A percentile compares a stretch with the other conserved stretches of the same genome.
Evolutionary conservation across 2,329 filamentous ascomycete genomes (phyloP).

Genomic region (Fusarium bulbicola): DNA sequence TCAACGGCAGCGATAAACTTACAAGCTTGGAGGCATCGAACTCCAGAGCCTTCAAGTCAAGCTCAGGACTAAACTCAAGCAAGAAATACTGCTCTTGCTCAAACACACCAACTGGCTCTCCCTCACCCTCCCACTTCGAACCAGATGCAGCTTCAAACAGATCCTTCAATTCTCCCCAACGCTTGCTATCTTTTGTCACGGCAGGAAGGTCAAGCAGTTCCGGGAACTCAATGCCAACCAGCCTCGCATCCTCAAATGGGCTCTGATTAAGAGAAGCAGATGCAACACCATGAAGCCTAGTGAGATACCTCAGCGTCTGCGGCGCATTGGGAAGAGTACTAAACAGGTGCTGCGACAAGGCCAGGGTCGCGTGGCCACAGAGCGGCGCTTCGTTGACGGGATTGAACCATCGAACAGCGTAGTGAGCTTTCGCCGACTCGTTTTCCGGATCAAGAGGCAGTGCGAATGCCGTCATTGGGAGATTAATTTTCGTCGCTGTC

Average conservation of each 20-base stretch:
- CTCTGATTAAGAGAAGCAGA: not conserved
- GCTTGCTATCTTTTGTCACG: rapidly evolving
- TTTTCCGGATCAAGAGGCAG: not conserved
- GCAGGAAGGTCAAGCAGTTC: not conserved
- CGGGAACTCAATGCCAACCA: slow-evolving; percentile 5
- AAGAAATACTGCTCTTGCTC: slow-evolving; percentile 9
- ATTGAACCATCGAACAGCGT: slow-evolving; percentile 14
- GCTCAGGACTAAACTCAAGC: not conserved
- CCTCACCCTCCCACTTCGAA: not conserved
- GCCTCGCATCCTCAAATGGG: not conserved
- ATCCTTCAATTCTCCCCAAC: not conserved
- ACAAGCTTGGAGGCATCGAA: not conserved
- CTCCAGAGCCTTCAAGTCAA: not conserved
- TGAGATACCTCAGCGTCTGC: not conserved
- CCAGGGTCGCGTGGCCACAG: slow-evolving; percentile 1
- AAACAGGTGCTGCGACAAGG: not conserved
- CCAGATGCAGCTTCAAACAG: not conserved
- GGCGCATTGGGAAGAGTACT: not conserved
- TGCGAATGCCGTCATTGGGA: not conserved
- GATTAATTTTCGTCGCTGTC: not conserved
- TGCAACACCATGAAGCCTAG: not conserved
- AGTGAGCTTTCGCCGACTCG: not conserved
- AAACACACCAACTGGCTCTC: not conserved
- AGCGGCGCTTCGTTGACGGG: slow-evolving; percentile 1
- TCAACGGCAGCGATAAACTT: rapidly evolving